Percentiles rank a stretch among this genome's conserved stretches.
phyloP scores from a whole-genome alignment of 352 stramenopile genomes.

The Lagenidium sp. region DNA sequence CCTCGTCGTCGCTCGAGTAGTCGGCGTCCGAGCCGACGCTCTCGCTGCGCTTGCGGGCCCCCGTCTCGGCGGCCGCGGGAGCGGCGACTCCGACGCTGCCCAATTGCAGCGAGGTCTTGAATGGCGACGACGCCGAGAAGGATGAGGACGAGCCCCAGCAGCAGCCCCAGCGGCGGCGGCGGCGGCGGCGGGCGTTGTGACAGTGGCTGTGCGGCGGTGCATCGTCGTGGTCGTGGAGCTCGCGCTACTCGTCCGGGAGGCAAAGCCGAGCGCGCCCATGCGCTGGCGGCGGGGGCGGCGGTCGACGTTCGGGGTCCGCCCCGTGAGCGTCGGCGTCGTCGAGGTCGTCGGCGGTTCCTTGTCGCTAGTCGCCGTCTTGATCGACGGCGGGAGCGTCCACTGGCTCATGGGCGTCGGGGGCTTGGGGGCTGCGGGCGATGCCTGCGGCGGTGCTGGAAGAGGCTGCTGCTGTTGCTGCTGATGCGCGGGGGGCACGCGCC shows the following conservation, averaged over 20 bases:
- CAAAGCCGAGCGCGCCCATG: conserved; percentile 38
- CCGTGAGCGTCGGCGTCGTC: conserved; percentile 1
- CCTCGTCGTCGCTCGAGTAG: conserved; percentile 45
- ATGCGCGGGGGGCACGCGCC: conserved; percentile 11
- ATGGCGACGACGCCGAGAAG: too few relatives aligned
- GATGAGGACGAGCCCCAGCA: too few relatives aligned
- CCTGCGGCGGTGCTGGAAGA: conserved; percentile 2
- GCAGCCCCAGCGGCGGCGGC: too few relatives aligned
- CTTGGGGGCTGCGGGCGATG: conserved; percentile 7
- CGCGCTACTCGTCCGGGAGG: conserved; percentile 8
- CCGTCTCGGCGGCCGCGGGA: neutral
- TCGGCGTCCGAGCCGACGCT: conserved; percentile 33
- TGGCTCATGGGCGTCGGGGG: conserved; percentile 15
- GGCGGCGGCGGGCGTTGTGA: too few relatives aligned
- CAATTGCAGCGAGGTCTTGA: too few relatives aligned
- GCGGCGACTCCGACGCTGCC: neutral
- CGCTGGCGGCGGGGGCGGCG: conserved; percentile 36
- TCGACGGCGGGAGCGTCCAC: conserved; percentile 11
- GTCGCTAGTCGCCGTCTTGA: neutral
- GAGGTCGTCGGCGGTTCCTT: conserved; percentile 1
- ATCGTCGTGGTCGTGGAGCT: conserved; percentile 4
- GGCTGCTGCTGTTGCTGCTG: conserved; percentile 9
- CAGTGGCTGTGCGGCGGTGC: conserved; percentile 9
- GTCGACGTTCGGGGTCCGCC: conserved; percentile 9
- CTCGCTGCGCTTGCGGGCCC: conserved; percentile 33